Percentiles rank a stretch among this genome's conserved stretches.
These are phyloP conservation scores for Rhododendron henanense DNA, from an alignment of 148 eudicot genomes.

Conservation along the genomic window DNA sequence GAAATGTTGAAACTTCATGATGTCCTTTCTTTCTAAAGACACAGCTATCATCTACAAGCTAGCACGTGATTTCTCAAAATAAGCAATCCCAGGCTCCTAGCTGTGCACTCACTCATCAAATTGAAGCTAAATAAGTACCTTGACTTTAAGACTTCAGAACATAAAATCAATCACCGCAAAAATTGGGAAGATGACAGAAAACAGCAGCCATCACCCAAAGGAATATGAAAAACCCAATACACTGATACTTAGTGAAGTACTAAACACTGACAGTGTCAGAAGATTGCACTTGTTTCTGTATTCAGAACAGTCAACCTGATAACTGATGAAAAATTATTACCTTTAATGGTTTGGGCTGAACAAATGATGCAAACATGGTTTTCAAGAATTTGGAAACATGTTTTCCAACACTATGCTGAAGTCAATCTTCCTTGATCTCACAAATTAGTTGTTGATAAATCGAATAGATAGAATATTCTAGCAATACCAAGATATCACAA, in stretches of 20 bases:
- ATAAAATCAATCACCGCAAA: neutral
- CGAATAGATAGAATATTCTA: neutral
- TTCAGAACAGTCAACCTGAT: neutral
- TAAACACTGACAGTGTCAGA: neutral
- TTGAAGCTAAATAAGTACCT: neutral
- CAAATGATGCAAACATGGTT: neutral
- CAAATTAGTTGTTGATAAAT: neutral
- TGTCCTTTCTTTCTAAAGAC: neutral
- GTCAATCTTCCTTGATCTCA: neutral
- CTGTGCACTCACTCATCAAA: conserved; percentile 31
- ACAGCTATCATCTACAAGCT: neutral
- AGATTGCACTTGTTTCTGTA: neutral
- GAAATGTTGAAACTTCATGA: neutral
- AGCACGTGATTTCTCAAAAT: neutral
- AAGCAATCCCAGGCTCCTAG: neutral
- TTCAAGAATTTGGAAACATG: neutral
- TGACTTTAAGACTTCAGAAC: neutral
- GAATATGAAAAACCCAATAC: neutral
- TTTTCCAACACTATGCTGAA: neutral
- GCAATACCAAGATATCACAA: neutral
- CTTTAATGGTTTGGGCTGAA: neutral
- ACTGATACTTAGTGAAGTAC: neutral
- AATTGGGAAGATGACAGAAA: neutral
- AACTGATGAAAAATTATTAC: neutral
- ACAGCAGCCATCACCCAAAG: neutral